These are phyloP conservation scores for Curvularia verruculosa DNA, from an alignment of 2,329 filamentous ascomycete species.

Conservation along the genomic window DNA sequence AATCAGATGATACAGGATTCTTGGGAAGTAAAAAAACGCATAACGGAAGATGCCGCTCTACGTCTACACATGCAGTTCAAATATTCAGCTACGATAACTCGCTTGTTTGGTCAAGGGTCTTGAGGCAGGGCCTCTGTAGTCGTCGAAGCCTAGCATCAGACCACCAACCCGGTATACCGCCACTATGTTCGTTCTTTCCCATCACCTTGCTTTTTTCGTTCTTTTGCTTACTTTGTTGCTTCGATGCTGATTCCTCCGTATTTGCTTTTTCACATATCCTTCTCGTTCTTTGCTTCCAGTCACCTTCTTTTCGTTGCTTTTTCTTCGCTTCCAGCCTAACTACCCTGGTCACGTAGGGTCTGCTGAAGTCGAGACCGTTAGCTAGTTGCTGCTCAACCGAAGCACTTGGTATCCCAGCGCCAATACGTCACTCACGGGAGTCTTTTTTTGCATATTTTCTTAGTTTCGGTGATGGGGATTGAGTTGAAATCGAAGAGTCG, in stretches of 20 bases:
- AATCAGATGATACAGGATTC: too few relatives aligned
- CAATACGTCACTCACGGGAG: neutral
- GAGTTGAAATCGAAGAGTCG: neutral
- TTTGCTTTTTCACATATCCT: neutral
- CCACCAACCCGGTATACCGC: neutral
- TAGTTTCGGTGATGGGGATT: neutral
- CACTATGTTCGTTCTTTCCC: too few relatives aligned
- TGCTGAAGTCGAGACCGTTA: neutral
- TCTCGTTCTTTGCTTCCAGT: too few relatives aligned
- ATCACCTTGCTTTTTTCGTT: too few relatives aligned
- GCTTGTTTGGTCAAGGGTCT: neutral
- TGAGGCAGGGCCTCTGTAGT: neutral
- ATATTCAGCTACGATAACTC: neutral
- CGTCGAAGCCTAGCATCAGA: neutral
- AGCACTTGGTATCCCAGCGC: neutral
- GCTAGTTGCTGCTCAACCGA: neutral
- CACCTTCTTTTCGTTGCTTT: neutral
- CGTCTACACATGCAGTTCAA: too few relatives aligned
- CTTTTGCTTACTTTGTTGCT: neutral
- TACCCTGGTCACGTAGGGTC: neutral
- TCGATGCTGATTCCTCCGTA: too few relatives aligned
- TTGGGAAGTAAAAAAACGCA: too few relatives aligned
- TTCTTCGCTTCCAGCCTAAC: neutral
- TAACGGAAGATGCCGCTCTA: too few relatives aligned
- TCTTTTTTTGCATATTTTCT: neutral